Percentiles rank a stretch among this genome's conserved stretches.
Conservation (phyloP, 257 asterid species). For the Solanum bulbocastanum region DNA sequence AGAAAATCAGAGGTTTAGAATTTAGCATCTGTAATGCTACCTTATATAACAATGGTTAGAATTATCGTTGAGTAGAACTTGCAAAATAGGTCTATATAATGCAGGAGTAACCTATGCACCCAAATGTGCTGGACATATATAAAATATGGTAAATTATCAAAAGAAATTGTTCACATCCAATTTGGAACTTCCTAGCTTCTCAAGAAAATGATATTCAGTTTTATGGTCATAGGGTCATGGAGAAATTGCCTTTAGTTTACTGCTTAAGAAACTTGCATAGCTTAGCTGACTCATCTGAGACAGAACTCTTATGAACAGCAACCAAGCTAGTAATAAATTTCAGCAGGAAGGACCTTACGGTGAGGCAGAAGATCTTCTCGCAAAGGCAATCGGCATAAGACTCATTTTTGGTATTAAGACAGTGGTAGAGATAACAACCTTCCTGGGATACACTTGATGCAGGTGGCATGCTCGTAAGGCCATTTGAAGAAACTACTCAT, state of each 20-base stretch:
- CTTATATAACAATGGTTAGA: not conserved
- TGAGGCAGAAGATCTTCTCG: not conserved
- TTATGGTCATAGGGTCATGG: not conserved
- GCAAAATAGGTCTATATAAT: not conserved
- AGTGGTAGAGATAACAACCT: not conserved
- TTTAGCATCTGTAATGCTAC: not conserved
- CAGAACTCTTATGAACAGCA: not conserved
- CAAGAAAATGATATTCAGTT: not conserved
- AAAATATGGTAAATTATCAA: not conserved
- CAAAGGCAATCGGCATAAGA: not conserved
- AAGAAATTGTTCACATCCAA: not conserved
- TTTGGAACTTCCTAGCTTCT: not conserved
- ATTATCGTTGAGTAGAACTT: not conserved
- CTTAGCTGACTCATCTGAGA: not conserved
- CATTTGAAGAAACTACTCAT: not conserved
- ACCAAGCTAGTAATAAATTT: not conserved
- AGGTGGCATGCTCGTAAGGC: not conserved
- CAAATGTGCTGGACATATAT: not conserved
- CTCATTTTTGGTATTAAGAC: not conserved
- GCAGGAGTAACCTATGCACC: not conserved
- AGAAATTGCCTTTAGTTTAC: not conserved
- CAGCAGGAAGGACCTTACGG: not conserved
- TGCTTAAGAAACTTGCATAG: not conserved
- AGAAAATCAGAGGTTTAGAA: not conserved
- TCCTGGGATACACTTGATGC: not conserved